Conservation (phyloP, 148 eudicot species). For the Rhododendron simsii region DNA sequence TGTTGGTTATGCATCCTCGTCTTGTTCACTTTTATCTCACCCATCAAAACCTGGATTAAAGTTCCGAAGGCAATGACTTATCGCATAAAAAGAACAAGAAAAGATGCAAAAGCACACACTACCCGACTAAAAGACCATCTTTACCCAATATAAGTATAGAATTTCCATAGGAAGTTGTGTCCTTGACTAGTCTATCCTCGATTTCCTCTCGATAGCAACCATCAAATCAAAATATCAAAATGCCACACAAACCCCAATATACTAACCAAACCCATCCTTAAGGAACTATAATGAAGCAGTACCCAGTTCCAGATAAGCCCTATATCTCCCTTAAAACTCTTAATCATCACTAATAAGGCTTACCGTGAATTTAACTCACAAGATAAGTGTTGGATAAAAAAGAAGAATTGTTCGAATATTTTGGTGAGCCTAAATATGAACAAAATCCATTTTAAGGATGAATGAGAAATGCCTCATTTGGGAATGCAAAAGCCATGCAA, state of each 20-base stretch:
- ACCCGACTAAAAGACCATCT: background rate
- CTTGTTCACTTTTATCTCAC: slow-evolving; percentile 31
- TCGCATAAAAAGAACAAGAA: background rate
- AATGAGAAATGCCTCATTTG: too few species aligned
- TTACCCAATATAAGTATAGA: background rate
- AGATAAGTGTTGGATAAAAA: background rate
- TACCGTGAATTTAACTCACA: background rate
- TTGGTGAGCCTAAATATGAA: too few species aligned
- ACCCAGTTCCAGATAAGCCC: background rate
- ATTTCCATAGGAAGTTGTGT: background rate
- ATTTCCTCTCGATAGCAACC: background rate
- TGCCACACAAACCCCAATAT: background rate
- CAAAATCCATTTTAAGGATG: too few species aligned
- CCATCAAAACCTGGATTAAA: slow-evolving; percentile 34
- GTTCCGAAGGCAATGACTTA: background rate
- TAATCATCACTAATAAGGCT: background rate
- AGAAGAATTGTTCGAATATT: too few species aligned
- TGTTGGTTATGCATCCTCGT: slow-evolving; percentile 13
- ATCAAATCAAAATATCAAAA: slow-evolving; percentile 1
- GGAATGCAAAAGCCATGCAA: too few species aligned
- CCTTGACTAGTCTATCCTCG: background rate
- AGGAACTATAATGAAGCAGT: background rate
- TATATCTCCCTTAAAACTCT: background rate
- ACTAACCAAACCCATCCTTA: slow-evolving; percentile 3
- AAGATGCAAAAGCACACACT: background rate